phyloP scores from a whole-genome alignment of 352 stramenopile genomes.

The Phytophthora citrophthora region DNA sequence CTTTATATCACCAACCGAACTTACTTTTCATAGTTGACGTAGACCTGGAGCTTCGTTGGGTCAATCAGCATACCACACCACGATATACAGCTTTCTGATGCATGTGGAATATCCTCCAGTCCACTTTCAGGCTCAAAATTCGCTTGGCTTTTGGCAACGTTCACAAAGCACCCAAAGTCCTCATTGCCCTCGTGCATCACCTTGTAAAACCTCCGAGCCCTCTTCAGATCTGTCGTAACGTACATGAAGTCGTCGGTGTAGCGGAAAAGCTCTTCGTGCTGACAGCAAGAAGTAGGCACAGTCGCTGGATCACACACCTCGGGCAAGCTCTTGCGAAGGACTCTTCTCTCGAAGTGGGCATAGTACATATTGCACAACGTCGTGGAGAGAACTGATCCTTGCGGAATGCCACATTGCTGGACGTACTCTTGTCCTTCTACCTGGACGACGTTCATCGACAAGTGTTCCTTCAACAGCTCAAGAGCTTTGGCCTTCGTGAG shows the following conservation, averaged over 20 bases:
- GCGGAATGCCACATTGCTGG: conserved; percentile 73
- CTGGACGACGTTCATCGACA: conserved; percentile 62
- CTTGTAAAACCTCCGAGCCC: conserved; percentile 54
- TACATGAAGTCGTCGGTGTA: conserved; percentile 87
- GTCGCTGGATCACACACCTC: conserved; percentile 21
- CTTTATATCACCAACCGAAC: conserved; percentile 1
- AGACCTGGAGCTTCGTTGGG: conserved; percentile 55
- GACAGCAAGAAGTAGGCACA: conserved; percentile 29
- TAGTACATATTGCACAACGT: conserved; percentile 87
- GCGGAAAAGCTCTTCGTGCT: conserved; percentile 70
- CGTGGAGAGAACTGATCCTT: conserved; percentile 85
- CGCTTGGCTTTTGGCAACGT: conserved; percentile 64
- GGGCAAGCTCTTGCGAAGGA: conserved; percentile 55
- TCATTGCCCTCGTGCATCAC: conserved; percentile 70
- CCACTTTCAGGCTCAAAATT: conserved; percentile 49
- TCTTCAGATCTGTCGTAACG: conserved; percentile 56
- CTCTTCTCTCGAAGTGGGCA: conserved; percentile 70
- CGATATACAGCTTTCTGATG: conserved; percentile 32
- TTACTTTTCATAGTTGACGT: conserved; percentile 84
- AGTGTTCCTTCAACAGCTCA: conserved; percentile 66
- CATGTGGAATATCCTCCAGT: conserved; percentile 14
- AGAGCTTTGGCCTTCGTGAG: conserved; percentile 57
- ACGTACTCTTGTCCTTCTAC: conserved; percentile 57
- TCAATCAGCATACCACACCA: conserved; percentile 84
- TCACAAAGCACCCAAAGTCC: conserved; percentile 73